phyloP scores from a whole-genome alignment of 1,284 basidiomycete species.

The Meira nashicola region DNA sequence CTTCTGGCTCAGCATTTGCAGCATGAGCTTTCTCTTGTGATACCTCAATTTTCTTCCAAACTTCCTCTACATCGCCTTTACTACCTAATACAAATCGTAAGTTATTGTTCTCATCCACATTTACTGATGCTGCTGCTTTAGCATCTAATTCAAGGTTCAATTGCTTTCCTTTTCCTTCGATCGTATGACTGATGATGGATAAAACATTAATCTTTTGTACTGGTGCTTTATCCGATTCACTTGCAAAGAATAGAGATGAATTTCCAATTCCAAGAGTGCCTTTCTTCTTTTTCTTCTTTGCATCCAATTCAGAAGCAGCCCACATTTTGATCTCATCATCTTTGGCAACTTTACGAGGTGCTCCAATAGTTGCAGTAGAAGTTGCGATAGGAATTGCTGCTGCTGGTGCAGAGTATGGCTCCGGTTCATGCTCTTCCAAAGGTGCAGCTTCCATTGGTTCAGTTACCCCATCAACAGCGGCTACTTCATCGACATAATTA shows the following conservation, averaged over 20 bases:
- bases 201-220: constrained; percentile 45
- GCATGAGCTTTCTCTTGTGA: constrained; percentile 32
- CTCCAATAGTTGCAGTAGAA: not conserved
- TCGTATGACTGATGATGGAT: constrained; percentile 28
- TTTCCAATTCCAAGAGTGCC: constrained; percentile 52
- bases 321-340: constrained; percentile 52
- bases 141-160: constrained; percentile 35
- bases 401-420: not conserved
- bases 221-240: constrained; percentile 49
- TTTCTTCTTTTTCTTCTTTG: constrained; percentile 49
- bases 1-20: not conserved
- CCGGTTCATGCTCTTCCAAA: constrained; percentile 29
- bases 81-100: constrained; percentile 42
- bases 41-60: constrained; percentile 38
- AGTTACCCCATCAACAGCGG: constrained; percentile 25
- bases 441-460: constrained; percentile 14
- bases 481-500: constrained; percentile 50
- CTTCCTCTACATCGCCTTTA: constrained; percentile 44
- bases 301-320: constrained; percentile 45
- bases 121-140: constrained; percentile 12
- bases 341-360: constrained; percentile 21
- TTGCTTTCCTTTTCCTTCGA: constrained; percentile 49
- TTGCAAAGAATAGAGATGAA: constrained; percentile 49
- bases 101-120: constrained; percentile 25
- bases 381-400: constrained; percentile 28